These are phyloP conservation scores for Clitopilus passeckerianus DNA, from an alignment of 768 basidiomycete genomes.

Conservation along the genomic window DNA sequence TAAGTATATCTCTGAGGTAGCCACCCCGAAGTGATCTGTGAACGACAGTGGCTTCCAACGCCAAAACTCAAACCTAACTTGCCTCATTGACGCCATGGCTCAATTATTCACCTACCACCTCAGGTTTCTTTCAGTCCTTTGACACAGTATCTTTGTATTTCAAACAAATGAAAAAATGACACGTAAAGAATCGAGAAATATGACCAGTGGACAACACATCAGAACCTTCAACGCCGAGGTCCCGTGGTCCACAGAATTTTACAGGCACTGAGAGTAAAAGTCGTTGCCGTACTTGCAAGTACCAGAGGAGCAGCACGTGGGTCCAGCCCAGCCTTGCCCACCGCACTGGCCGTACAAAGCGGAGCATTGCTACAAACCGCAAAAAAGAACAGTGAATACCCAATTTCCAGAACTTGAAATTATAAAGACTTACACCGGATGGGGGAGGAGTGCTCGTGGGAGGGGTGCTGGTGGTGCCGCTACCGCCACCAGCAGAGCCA, in stretches of 20 bases:
- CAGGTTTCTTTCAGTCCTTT: no score
- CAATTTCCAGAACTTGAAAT: neutral
- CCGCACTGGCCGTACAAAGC: constrained; percentile 10
- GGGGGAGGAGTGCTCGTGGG: neutral
- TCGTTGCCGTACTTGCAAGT: constrained; percentile 12
- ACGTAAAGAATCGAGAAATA: no score
- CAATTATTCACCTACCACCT: no score
- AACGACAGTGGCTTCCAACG: no score
- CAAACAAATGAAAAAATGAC: no score
- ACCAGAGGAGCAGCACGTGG: constrained; percentile 13
- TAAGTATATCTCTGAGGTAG: no score
- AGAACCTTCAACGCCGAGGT: no score
- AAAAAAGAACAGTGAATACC: neutral
- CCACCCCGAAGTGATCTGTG: no score
- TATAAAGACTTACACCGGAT: neutral
- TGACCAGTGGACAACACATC: no score
- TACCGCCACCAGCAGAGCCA: neutral
- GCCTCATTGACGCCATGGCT: no score
- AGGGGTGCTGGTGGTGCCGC: neutral
- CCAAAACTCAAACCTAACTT: no score
- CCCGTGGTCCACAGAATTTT: neutral
- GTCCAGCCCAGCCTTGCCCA: constrained; percentile 13
- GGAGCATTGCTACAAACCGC: neutral
- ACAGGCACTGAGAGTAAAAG: neutral
- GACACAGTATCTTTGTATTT: no score